These are phyloP conservation scores for Wickerhamiella shivajii DNA, from an alignment of 805 yeast genomes.

Conservation along the genomic window DNA sequence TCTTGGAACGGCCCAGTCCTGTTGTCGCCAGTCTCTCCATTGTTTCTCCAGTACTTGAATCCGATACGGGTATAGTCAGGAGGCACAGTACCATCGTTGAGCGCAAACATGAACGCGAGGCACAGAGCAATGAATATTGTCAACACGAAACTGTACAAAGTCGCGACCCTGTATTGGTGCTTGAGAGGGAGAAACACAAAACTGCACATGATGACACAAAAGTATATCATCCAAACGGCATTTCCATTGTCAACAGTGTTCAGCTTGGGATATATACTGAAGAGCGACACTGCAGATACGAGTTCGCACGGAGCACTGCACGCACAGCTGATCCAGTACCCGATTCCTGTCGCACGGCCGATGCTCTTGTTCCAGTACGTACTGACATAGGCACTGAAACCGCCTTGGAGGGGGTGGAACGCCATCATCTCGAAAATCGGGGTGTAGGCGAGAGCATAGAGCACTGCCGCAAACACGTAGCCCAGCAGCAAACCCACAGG, in stretches of 20 bases:
- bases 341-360: slow-evolving; percentile 40
- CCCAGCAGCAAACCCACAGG: slow-evolving; percentile 13
- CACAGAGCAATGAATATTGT: slow-evolving; percentile 1
- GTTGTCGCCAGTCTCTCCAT: no score
- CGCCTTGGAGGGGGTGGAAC: slow-evolving; percentile 41
- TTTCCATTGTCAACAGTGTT: slow-evolving; percentile 25
- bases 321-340: slow-evolving; percentile 33
- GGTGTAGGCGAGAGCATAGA: slow-evolving; percentile 6
- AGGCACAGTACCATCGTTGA: slow-evolving; percentile 45
- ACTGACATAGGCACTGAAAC: slow-evolving; percentile 43
- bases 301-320: slow-evolving; percentile 53
- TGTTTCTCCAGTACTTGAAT: slow-evolving; percentile 44
- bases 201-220: slow-evolving; percentile 6
- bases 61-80: slow-evolving; percentile 38
- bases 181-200: background rate
- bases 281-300: slow-evolving; percentile 58
- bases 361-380: slow-evolving; percentile 45
- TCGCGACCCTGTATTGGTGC: background rate
- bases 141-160: slow-evolving; percentile 4
- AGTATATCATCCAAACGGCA: slow-evolving; percentile 13
- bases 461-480: slow-evolving; percentile 6
- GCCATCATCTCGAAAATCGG: slow-evolving; percentile 37
- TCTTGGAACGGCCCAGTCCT: no score
- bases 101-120: slow-evolving; percentile 47
- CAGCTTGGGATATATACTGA: slow-evolving; percentile 45